These are phyloP conservation scores for Scleroderma citrinum DNA, from an alignment of 768 basidiomycete species.

Conservation along the genomic window DNA sequence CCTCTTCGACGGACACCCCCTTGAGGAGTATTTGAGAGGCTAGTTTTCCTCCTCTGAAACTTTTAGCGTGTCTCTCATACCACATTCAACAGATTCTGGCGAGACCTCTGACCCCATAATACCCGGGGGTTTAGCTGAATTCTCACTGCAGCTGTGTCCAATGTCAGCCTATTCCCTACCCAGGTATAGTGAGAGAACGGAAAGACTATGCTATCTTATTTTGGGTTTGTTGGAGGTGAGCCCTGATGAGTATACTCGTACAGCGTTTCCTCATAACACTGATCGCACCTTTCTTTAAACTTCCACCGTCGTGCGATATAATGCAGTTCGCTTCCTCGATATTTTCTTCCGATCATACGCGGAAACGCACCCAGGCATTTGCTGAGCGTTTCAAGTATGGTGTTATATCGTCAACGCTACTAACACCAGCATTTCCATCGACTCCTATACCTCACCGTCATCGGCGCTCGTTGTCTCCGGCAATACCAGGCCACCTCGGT, in stretches of 20 bases:
- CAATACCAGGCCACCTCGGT: conserved; percentile 43
- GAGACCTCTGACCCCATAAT: conserved; percentile 46
- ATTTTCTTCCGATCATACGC: conserved; percentile 29
- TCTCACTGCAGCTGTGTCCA: conserved; percentile 19
- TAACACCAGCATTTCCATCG: conserved; percentile 51
- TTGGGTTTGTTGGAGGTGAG: conserved; percentile 34
- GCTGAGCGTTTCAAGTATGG: conserved; percentile 81
- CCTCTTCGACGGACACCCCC: conserved; percentile 70
- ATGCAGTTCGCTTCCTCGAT: conserved; percentile 35
- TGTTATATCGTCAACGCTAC: conserved; percentile 72
- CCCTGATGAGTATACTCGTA: conserved; percentile 1
- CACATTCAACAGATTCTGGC: conserved; percentile 44
- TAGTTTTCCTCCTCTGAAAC: conserved; percentile 2
- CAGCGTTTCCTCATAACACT: neutral
- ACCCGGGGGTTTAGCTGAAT: conserved; percentile 46
- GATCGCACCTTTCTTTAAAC: neutral
- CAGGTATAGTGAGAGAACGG: conserved; percentile 20
- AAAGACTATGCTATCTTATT: conserved; percentile 21
- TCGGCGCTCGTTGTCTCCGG: conserved; percentile 30
- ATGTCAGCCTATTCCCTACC: conserved; percentile 3
- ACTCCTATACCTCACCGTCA: conserved; percentile 26
- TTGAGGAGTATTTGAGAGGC: conserved; percentile 71
- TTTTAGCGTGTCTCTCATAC: conserved; percentile 3
- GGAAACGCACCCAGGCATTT: conserved; percentile 43
- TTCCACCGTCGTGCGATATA: conserved; percentile 8